Evolutionary conservation across 1,139 yeast species (phyloP).

Genomic region (Geotrichum phurueaensis): DNA sequence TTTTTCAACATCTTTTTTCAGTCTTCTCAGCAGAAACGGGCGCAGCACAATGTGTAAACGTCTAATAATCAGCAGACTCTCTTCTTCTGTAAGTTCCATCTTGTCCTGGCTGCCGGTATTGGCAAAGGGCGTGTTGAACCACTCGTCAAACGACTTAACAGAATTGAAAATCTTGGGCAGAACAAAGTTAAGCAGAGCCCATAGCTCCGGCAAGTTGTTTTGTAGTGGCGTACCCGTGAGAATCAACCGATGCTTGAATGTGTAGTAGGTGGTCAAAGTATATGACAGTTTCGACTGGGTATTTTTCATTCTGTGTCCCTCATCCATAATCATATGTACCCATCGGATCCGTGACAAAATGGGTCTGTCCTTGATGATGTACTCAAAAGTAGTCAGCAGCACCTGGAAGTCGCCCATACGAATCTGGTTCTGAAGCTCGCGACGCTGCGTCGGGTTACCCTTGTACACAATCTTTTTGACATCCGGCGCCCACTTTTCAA

Average conservation of each 20-base stretch:
- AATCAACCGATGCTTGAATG: slow-evolving; percentile 78
- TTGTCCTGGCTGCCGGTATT: slow-evolving; percentile 93
- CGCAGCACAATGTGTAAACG: slow-evolving; percentile 94
- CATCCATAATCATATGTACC: slow-evolving; percentile 97
- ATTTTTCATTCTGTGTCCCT: slow-evolving; percentile 98
- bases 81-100: slow-evolving; percentile 94
- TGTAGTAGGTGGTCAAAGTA: slow-evolving; percentile 77
- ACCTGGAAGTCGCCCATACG: slow-evolving; percentile 79
- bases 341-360: slow-evolving; percentile 71
- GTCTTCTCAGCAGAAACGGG: slow-evolving; percentile 88
- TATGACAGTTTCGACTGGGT: slow-evolving; percentile 79
- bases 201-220: slow-evolving; percentile 90
- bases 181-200: slow-evolving; percentile 94
- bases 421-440: slow-evolving; percentile 64
- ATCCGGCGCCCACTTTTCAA: slow-evolving; percentile 87
- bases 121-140: slow-evolving; percentile 98
- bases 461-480: slow-evolving; percentile 40
- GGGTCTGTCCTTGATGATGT: slow-evolving; percentile 82
- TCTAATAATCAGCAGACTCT: slow-evolving; percentile 83
- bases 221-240: slow-evolving; percentile 97
- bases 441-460: slow-evolving; percentile 76
- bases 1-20: slow-evolving; percentile 95
- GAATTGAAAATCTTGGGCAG: slow-evolving; percentile 94
- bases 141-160: slow-evolving; percentile 95
- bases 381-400: slow-evolving; percentile 66